Conservation (phyloP, 495 filamentous ascomycete species). For the Letharia columbiana region DNA sequence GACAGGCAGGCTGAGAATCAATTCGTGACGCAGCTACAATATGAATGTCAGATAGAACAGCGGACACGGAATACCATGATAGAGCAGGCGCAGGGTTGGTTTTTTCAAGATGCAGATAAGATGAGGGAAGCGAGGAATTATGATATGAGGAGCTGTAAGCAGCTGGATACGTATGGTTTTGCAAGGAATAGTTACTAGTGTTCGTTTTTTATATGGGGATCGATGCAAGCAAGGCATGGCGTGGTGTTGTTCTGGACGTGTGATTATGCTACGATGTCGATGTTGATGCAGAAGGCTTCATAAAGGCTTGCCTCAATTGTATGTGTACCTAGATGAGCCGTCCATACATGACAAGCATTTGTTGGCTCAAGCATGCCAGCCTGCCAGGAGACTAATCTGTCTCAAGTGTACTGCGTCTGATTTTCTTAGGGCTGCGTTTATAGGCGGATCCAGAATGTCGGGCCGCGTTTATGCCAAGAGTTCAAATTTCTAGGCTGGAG, state of each 20-base stretch:
- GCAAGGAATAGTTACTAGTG: conserved; percentile 19
- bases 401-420: neutral
- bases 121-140: conserved; percentile 57
- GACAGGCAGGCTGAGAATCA: conserved; percentile 68
- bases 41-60: conserved; percentile 65
- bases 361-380: neutral
- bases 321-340: neutral
- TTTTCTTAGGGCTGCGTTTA: neutral
- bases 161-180: conserved; percentile 38
- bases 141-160: conserved; percentile 50
- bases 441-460: neutral
- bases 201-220: neutral
- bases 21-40: conserved; percentile 55
- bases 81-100: conserved; percentile 83
- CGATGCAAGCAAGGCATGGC: conserved; percentile 16
- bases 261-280: neutral
- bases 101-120: conserved; percentile 69
- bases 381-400: too few species aligned
- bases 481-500: neutral
- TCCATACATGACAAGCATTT: too few species aligned
- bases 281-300: neutral
- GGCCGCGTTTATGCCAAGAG: neutral
- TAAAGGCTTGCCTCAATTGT: neutral
- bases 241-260: conserved; percentile 11
- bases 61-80: conserved; percentile 52